Evolutionary conservation across 495 filamentous ascomycete species (phyloP).

Genomic region (Astrothelium macrocarpum): DNA sequence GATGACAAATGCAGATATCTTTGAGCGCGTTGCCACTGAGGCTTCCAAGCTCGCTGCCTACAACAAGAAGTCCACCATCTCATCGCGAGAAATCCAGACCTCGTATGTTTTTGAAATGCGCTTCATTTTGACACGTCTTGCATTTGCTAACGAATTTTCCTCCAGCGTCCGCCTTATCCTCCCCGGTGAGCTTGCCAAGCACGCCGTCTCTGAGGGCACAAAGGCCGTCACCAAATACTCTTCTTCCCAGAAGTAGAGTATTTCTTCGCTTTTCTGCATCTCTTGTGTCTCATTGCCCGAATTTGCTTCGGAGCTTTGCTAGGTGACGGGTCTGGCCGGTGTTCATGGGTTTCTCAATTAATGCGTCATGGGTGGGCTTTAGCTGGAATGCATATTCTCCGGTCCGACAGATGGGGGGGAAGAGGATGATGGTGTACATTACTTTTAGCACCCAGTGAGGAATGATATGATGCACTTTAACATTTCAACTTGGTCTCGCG

Average conservation of each 20-base stretch:
- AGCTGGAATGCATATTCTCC: slow-evolving; percentile 12
- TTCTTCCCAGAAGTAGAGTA: slow-evolving; percentile 89
- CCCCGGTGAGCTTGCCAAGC: slow-evolving; percentile 96
- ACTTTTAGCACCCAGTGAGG: slow-evolving; percentile 1
- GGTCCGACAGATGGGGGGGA: not conserved
- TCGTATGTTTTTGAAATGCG: slow-evolving; percentile 51
- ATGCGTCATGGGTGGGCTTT: slow-evolving; percentile 36
- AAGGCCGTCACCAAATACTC: slow-evolving; percentile 99
- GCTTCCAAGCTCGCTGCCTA: slow-evolving; percentile 98
- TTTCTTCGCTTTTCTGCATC: slow-evolving; percentile 10
- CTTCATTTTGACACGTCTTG: not conserved
- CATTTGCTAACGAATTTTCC: not conserved
- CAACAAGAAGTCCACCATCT: slow-evolving; percentile 99
- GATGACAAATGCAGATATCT: slow-evolving; percentile 63
- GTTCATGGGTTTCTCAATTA: slow-evolving; percentile 28
- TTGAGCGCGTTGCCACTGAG: slow-evolving; percentile 98
- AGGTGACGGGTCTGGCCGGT: slow-evolving; percentile 25
- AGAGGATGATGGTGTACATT: slow-evolving; percentile 2
- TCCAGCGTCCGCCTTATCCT: slow-evolving; percentile 83
- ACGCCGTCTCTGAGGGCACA: slow-evolving; percentile 97
- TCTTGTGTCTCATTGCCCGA: slow-evolving; percentile 17
- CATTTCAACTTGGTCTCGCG: not conserved
- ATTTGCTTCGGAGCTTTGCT: slow-evolving; percentile 16
- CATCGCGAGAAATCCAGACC: slow-evolving; percentile 97
- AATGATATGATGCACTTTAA: slow-evolving; percentile 8